A percentile compares a stretch with the other conserved stretches of the same genome.
phyloP scores from a whole-genome alignment of 176 grass and related monocot genomes.

The Cymbopogon citratus region DNA sequence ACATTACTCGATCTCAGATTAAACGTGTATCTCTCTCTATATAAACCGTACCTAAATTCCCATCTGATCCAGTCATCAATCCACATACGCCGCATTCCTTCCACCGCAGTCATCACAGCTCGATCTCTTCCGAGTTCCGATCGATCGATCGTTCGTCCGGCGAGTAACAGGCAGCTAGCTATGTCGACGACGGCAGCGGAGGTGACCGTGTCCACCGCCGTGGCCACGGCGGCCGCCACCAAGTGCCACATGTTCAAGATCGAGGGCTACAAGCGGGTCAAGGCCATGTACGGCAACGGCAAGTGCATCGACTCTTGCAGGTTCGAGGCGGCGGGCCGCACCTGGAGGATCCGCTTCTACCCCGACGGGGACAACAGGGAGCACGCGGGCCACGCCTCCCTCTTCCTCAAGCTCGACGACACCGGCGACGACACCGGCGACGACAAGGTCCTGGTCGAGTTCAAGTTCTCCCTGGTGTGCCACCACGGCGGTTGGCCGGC shows the following conservation, averaged over 20 bases:
- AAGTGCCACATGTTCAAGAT: constrained; percentile 16
- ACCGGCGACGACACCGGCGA: no score
- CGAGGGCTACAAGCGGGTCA: background rate
- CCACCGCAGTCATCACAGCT: background rate
- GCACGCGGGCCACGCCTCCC: constrained; percentile 8
- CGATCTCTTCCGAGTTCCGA: no score
- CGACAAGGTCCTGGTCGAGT: background rate
- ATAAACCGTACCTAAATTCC: background rate
- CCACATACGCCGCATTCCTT: background rate
- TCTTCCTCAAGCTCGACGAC: background rate
- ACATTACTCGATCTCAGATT: background rate
- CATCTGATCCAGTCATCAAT: background rate
- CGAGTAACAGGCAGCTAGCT: no score
- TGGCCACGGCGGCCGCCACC: background rate
- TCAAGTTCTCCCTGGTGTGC: background rate
- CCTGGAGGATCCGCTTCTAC: constrained; percentile 1
- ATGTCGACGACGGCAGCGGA: background rate
- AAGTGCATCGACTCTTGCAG: background rate
- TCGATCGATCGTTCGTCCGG: no score
- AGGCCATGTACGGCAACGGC: constrained; percentile 5
- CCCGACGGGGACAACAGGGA: background rate
- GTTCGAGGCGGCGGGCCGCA: constrained; percentile 8
- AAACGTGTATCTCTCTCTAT: background rate
- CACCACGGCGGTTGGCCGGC: background rate
- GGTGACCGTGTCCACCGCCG: constrained; percentile 1